phyloP scores from a whole-genome alignment of 495 filamentous ascomycete genomes.

The Annulohypoxylon nitens region DNA sequence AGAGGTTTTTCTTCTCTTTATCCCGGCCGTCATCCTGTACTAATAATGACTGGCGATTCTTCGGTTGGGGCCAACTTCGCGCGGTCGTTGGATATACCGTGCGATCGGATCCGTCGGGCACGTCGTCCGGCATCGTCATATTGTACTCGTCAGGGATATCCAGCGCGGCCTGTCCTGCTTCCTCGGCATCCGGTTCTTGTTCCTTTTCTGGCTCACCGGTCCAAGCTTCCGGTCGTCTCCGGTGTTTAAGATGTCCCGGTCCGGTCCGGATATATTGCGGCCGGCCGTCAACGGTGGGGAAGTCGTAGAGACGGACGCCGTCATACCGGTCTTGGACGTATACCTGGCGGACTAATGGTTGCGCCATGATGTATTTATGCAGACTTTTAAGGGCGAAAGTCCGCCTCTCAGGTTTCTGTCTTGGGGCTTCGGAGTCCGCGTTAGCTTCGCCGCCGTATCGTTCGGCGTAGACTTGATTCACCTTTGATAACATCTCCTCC shows the following conservation, averaged over 20 bases:
- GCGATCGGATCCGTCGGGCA: not conserved
- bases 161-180: not conserved
- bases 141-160: not conserved
- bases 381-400: no score
- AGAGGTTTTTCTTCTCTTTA: not conserved
- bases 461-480: not conserved
- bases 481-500: not conserved
- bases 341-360: not conserved
- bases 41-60: not conserved
- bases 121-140: not conserved
- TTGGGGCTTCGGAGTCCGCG: not conserved
- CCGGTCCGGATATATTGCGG: slow-evolving; percentile 9
- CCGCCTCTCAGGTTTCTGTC: no score
- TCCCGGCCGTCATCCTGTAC: not conserved
- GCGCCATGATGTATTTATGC: not conserved
- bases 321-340: not conserved
- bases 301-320: not conserved
- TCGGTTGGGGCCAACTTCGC: not conserved
- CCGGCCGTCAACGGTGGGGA: not conserved
- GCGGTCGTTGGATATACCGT: not conserved
- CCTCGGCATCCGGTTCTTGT: not conserved
- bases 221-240: not conserved
- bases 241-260: not conserved
- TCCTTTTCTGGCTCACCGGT: not conserved
- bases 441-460: not conserved